phyloP scores from a whole-genome alignment of 495 filamentous ascomycete genomes.

The Acidomyces sp. region DNA sequence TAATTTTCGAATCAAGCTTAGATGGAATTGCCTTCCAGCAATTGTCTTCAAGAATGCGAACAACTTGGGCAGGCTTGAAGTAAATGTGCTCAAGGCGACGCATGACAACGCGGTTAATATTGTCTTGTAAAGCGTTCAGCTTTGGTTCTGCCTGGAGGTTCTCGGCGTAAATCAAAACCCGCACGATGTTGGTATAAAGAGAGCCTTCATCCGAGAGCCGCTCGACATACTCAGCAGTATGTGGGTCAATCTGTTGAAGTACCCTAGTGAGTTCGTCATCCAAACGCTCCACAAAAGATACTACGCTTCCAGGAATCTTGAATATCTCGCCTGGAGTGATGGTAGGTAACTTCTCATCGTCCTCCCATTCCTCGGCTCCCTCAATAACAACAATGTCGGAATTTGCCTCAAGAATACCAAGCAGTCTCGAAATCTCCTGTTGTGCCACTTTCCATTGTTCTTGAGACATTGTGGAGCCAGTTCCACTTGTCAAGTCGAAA shows the following conservation, averaged over 20 bases:
- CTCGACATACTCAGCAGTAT: constrained; percentile 97
- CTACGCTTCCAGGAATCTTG: constrained; percentile 82
- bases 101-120: constrained; percentile 81
- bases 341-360: constrained; percentile 82
- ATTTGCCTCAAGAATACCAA: constrained; percentile 67
- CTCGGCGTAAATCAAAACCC: constrained; percentile 77
- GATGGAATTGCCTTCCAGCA: constrained; percentile 74
- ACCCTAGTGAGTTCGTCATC: constrained; percentile 96
- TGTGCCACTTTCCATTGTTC: constrained; percentile 97
- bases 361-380: constrained; percentile 94
- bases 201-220: constrained; percentile 78
- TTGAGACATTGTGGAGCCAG: constrained; percentile 73
- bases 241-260: constrained; percentile 90
- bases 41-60: constrained; percentile 81
- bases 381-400: constrained; percentile 74
- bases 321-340: constrained; percentile 58
- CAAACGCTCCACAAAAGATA: constrained; percentile 87
- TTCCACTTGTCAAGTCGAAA: constrained; percentile 80
- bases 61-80: constrained; percentile 95
- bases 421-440: constrained; percentile 62
- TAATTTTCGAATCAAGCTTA: constrained; percentile 62
- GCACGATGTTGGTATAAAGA: constrained; percentile 85
- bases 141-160: constrained; percentile 54
- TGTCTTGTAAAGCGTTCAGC: constrained; percentile 65
- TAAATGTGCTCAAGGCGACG: constrained; percentile 91